Conservation (phyloP, 2,329 filamentous ascomycete species). For the Verticillium dahliae region DNA sequence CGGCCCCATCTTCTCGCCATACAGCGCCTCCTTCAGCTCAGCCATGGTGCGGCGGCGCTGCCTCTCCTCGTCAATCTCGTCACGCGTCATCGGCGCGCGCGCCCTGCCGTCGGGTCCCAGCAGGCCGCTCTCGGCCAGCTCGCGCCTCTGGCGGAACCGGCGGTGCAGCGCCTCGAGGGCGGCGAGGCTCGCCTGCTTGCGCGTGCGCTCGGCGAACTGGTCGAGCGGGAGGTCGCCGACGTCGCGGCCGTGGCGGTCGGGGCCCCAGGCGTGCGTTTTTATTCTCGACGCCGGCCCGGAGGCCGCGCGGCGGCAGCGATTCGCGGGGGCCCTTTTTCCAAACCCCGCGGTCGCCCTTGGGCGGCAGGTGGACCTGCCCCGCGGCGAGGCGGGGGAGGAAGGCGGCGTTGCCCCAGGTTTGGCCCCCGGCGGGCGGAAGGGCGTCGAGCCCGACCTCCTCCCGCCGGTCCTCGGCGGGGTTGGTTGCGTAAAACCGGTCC, state of each 20-base stretch:
- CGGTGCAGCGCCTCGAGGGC: conserved; percentile 35
- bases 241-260: conserved; percentile 41
- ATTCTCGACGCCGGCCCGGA: conserved; percentile 13
- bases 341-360: conserved; percentile 49
- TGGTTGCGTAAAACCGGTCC: conserved; percentile 41
- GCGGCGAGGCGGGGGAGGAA: conserved; percentile 35
- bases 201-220: conserved; percentile 35
- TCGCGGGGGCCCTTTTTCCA: conserved; percentile 57
- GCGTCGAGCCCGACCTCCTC: conserved; percentile 35
- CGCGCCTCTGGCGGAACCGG: conserved; percentile 33
- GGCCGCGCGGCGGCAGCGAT: conserved; percentile 39
- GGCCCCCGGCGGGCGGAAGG: conserved; percentile 40
- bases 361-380: conserved; percentile 25
- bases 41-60: conserved; percentile 44
- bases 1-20: conserved; percentile 39
- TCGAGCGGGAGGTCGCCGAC: conserved; percentile 39
- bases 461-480: conserved; percentile 38
- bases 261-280: conserved; percentile 37
- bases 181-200: conserved; percentile 34
- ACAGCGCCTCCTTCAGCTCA: conserved; percentile 41
- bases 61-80: conserved; percentile 40
- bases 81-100: conserved; percentile 19
- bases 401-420: conserved; percentile 39
- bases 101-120: conserved; percentile 8
- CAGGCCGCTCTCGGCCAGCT: conserved; percentile 17